phyloP scores from a whole-genome alignment of 208 protist species.

The Wallacemonas sp. region DNA sequence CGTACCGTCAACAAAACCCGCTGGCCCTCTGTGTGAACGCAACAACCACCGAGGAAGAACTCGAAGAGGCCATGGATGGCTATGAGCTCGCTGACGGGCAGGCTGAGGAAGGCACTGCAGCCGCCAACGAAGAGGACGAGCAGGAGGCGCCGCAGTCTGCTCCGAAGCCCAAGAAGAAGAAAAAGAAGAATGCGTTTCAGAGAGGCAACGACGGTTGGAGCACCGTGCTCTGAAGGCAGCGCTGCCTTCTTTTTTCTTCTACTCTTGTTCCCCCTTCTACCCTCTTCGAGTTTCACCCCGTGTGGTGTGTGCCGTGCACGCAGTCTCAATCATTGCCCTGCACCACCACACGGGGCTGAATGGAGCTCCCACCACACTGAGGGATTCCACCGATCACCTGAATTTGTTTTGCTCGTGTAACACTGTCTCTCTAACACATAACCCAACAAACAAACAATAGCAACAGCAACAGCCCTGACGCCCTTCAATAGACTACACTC shows the following conservation, averaged over 20 bases:
- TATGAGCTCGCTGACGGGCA: constrained; percentile 10
- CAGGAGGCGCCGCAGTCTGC: constrained; percentile 16
- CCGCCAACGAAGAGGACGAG: neutral
- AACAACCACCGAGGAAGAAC: constrained; percentile 20
- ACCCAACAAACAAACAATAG: no score
- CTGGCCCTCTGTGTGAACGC: constrained; percentile 64
- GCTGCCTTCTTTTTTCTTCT: neutral
- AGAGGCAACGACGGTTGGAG: constrained; percentile 73
- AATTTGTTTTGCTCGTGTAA: no score
- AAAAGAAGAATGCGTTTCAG: constrained; percentile 67
- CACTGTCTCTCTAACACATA: no score
- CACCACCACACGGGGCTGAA: no score
- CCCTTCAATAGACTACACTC: no score
- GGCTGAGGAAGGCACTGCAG: neutral
- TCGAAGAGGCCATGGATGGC: constrained; percentile 3
- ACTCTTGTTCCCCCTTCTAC: no score
- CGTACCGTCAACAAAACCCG: constrained; percentile 70
- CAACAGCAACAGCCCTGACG: no score
- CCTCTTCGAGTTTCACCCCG: no score
- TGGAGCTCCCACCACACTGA: no score
- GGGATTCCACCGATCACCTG: no score
- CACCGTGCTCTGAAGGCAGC: constrained; percentile 24
- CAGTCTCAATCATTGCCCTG: no score
- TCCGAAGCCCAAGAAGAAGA: constrained; percentile 33
- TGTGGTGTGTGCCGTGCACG: no score